A percentile compares a stretch with the other conserved stretches of the same genome.
Conservation (phyloP, 164 flowering plant genomes). For the Kalanchoe fedtschenkoi region DNA sequence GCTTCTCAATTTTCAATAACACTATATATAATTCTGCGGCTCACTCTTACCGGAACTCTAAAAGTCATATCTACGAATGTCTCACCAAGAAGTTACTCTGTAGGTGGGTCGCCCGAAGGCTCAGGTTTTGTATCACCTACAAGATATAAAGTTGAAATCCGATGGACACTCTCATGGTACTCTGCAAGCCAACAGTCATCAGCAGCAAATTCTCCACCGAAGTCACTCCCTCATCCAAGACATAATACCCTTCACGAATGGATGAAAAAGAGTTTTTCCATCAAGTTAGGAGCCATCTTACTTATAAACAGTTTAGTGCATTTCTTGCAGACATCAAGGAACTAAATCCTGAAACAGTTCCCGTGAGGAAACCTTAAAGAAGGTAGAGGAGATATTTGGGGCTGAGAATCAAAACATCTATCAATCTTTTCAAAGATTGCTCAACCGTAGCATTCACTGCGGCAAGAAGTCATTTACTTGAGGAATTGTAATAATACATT, state of each 20-base stretch:
- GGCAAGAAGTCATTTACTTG: neutral
- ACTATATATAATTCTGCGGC: slow-evolving; percentile 74
- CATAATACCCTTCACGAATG: slow-evolving; percentile 65
- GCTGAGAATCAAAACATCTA: neutral
- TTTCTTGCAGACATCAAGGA: slow-evolving; percentile 90
- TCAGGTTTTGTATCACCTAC: slow-evolving; percentile 68
- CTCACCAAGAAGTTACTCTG: slow-evolving; percentile 73
- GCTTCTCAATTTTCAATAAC: slow-evolving; percentile 50
- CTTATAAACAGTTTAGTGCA: slow-evolving; percentile 87
- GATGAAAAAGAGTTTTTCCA: slow-evolving; percentile 99
- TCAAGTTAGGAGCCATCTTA: slow-evolving; percentile 80
- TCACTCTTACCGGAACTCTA: slow-evolving; percentile 80
- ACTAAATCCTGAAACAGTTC: slow-evolving; percentile 79
- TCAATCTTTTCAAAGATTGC: slow-evolving; percentile 6
- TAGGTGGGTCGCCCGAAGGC: slow-evolving; percentile 54
- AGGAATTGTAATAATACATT: neutral
- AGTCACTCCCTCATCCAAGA: slow-evolving; percentile 63
- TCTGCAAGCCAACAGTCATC: slow-evolving; percentile 94
- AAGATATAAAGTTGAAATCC: slow-evolving; percentile 41
- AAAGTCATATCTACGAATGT: slow-evolving; percentile 47
- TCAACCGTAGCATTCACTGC: slow-evolving; percentile 5
- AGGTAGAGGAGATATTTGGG: slow-evolving; percentile 80
- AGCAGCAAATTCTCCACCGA: slow-evolving; percentile 92
- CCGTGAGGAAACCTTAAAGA: slow-evolving; percentile 76
- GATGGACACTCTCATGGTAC: slow-evolving; percentile 47